Evolutionary conservation across 805 yeast genomes (phyloP), one percentile per base, ranked within the genome.

Genomic region (Grigorovia yakushimaensis): DNA sequence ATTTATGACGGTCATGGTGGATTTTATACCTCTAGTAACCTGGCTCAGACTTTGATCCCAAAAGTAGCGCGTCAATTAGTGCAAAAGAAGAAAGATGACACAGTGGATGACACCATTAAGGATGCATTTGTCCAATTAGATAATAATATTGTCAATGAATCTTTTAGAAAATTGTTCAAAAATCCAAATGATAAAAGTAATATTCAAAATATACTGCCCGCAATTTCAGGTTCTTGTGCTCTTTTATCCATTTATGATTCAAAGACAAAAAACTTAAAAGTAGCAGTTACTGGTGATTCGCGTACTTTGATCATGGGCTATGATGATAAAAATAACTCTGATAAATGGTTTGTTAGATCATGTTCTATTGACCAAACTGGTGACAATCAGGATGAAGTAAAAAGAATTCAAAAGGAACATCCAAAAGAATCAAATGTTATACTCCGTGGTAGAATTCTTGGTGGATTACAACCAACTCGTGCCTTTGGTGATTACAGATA

Each of bases 401-500:
- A 80, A 21, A 76, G 96, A 53, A 77, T 93, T 48, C 76, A 81
- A 44, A 70, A 78, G 30, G 97, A 89, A 66, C 98, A 93, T 67
- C 98, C 98, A 1, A 82, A 81, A 50, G 97, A 91, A 66, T 84
- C 87, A 33, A 79, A 81, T 44, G 95, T 82, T 41, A 76, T 91
- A 35, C 74, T 84, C 53, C 79, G 86, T 51, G 98, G 98, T 4
- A 78, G 98, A 58, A 85, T 93, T 10, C 73, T 93, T 54, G 98
- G 98, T 0, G 80, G 93, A 10, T 74, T 93, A 52, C 98, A 93
- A 66, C 98, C 98, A 13, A 79, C 96, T 0, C 74, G 98, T 58
- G 95, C 98, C 1, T 93, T 93, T 71, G 98, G 98, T 43, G 98
- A 93, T 65, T 95, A 96, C 49, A 77, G 96, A 51, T 93, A 88